A percentile compares a stretch with the other conserved stretches of the same genome.
phyloP scores from a whole-genome alignment of 192 early-diverging fungal genomes.

The Coemansia reversa region DNA sequence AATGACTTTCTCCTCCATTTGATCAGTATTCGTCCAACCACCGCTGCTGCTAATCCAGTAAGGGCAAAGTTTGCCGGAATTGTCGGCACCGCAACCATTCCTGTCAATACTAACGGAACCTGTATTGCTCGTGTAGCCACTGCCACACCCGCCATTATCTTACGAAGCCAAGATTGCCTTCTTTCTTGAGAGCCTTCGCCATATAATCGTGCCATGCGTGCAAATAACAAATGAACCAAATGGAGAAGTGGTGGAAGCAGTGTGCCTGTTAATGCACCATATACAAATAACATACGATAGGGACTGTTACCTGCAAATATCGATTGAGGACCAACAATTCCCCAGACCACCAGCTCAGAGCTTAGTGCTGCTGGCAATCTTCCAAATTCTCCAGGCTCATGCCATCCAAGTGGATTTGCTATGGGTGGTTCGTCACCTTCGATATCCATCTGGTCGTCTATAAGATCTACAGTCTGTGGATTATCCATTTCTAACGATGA shows the following conservation, averaged over 20 bases:
- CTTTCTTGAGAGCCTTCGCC: not conserved
- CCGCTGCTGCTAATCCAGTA: constrained; percentile 36
- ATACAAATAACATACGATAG: constrained; percentile 40
- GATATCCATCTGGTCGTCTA: constrained; percentile 12
- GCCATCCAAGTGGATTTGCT: constrained; percentile 32
- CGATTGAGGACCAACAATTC: constrained; percentile 45
- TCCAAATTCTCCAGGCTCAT: constrained; percentile 47
- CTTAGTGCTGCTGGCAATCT: constrained; percentile 46
- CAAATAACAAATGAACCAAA: not conserved
- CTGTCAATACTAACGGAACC: constrained; percentile 43
- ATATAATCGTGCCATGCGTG: not conserved
- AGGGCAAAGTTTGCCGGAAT: constrained; percentile 48
- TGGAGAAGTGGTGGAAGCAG: constrained; percentile 25
- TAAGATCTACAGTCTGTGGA: not conserved
- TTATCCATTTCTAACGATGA: constrained; percentile 13
- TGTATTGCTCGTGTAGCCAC: constrained; percentile 18
- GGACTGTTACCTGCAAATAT: constrained; percentile 36
- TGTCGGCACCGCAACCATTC: constrained; percentile 50
- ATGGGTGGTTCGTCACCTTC: not conserved
- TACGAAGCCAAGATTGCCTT: not conserved
- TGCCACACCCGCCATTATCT: constrained; percentile 1
- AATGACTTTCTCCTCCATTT: constrained; percentile 19
- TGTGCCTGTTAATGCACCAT: constrained; percentile 35
- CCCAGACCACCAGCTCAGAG: constrained; percentile 52
- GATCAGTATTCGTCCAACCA: constrained; percentile 31